phyloP scores from a whole-genome alignment of 73 alveolate species.

The Paramecium bursaria region DNA sequence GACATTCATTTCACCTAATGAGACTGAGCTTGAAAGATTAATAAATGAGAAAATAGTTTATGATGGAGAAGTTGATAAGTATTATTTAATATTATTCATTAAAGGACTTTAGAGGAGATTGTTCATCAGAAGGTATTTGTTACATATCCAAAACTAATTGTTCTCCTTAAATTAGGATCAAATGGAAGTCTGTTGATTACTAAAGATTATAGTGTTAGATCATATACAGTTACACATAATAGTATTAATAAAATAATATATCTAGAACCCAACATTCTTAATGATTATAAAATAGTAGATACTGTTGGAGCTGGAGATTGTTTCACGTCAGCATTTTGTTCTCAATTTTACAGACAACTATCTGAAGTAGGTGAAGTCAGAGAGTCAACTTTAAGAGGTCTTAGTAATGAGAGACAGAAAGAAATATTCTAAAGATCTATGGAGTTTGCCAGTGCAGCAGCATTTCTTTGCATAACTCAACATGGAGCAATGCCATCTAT shows the following conservation, averaged over 20 bases:
- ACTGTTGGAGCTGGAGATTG: constrained; percentile 79
- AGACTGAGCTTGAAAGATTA: constrained; percentile 68
- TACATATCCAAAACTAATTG: constrained; percentile 60
- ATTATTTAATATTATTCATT: not conserved
- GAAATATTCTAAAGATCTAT: constrained; percentile 60
- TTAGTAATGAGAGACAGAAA: constrained; percentile 14
- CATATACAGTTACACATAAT: constrained; percentile 28
- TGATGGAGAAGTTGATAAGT: not conserved
- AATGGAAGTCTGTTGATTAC: constrained; percentile 68
- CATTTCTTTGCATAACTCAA: constrained; percentile 66
- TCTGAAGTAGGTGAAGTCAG: not conserved
- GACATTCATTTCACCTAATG: constrained; percentile 68
- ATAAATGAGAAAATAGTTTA: constrained; percentile 49
- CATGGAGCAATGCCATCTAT: constrained; percentile 74
- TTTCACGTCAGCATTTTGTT: constrained; percentile 71
- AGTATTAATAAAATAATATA: not conserved
- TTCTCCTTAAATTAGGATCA: constrained; percentile 65
- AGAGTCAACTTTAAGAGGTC: not conserved
- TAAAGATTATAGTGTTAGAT: constrained; percentile 40
- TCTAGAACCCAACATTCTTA: constrained; percentile 47
- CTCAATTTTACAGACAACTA: constrained; percentile 31
- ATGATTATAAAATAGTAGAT: constrained; percentile 70
- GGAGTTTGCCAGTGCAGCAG: constrained; percentile 76
- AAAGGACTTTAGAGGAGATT: not conserved
- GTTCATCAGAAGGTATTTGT: constrained; percentile 34